Conservation (phyloP, 1,284 basidiomycete species). For the Clitocybe nebularis region DNA sequence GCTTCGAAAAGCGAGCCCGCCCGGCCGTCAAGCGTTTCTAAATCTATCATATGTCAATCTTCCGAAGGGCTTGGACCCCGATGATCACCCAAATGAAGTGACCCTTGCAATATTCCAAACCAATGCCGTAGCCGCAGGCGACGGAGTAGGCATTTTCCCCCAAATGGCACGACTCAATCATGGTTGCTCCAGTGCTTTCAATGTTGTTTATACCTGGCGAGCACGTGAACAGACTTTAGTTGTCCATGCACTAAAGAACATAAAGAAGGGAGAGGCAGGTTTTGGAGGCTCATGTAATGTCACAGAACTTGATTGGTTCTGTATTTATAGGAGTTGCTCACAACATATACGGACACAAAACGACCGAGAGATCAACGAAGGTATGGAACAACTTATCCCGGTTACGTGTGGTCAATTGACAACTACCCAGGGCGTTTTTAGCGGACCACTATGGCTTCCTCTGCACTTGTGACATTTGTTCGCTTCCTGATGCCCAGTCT, state of each 20-base stretch:
- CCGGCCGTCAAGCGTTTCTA: slow-evolving; percentile 38
- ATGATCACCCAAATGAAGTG: slow-evolving; percentile 36
- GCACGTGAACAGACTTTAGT: slow-evolving; percentile 41
- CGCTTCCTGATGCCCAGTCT: slow-evolving; percentile 43
- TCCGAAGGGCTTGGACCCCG: slow-evolving; percentile 35
- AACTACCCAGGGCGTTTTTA: slow-evolving; percentile 38
- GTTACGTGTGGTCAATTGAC: not conserved
- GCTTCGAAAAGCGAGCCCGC: slow-evolving; percentile 28
- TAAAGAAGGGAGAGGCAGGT: slow-evolving; percentile 46
- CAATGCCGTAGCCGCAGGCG: slow-evolving; percentile 54
- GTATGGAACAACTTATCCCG: slow-evolving; percentile 23
- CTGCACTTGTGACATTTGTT: slow-evolving; percentile 55
- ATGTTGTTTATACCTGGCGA: slow-evolving; percentile 57
- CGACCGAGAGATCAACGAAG: slow-evolving; percentile 45
- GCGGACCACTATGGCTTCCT: slow-evolving; percentile 49
- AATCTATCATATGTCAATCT: slow-evolving; percentile 54
- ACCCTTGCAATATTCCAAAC: slow-evolving; percentile 62
- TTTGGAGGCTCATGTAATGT: not conserved
- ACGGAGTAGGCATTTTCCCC: slow-evolving; percentile 54
- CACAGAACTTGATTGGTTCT: not conserved
- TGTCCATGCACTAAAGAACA: slow-evolving; percentile 52
- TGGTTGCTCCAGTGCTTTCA: slow-evolving; percentile 61
- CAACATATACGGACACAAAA: slow-evolving; percentile 56
- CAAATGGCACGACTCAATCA: slow-evolving; percentile 61
- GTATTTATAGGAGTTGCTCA: slow-evolving; percentile 50